phyloP scores from a whole-genome alignment of 148 eudicot genomes.

The Limonium bicolor region DNA sequence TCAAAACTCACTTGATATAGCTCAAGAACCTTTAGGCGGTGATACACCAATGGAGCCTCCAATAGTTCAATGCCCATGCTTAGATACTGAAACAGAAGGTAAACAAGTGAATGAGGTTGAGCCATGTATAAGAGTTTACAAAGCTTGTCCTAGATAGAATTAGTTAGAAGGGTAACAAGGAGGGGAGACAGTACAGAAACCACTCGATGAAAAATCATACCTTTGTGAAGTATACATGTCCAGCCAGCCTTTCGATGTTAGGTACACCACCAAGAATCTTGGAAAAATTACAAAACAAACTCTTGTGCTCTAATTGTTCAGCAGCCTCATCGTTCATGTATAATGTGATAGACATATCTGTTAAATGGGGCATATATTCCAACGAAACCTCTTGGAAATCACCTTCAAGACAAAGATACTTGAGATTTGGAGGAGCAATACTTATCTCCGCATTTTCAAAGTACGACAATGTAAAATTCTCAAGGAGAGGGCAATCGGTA shows the following conservation, averaged over 20 bases:
- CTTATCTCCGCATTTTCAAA: conserved; percentile 53
- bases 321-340: conserved; percentile 65
- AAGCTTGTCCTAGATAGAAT: neutral
- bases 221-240: conserved; percentile 73
- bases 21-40: conserved; percentile 46
- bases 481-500: conserved; percentile 51
- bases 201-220: too few relatives aligned
- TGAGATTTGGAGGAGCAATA: conserved; percentile 58
- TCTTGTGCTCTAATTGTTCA: conserved; percentile 43
- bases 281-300: conserved; percentile 44
- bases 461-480: conserved; percentile 48
- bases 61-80: conserved; percentile 65
- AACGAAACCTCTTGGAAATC: conserved; percentile 58
- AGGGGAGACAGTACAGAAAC: neutral
- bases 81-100: conserved; percentile 34
- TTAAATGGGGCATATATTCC: conserved; percentile 37
- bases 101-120: neutral
- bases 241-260: conserved; percentile 42
- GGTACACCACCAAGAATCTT: conserved; percentile 64
- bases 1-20: conserved; percentile 82
- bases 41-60: conserved; percentile 26
- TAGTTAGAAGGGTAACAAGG: neutral
- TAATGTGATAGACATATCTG: conserved; percentile 35
- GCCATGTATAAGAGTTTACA: neutral
- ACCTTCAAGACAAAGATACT: conserved; percentile 51